Base-by-base conservation (phyloP, 2,329 filamentous ascomycete genomes). In the Teratosphaeria nubilosa region DNA sequence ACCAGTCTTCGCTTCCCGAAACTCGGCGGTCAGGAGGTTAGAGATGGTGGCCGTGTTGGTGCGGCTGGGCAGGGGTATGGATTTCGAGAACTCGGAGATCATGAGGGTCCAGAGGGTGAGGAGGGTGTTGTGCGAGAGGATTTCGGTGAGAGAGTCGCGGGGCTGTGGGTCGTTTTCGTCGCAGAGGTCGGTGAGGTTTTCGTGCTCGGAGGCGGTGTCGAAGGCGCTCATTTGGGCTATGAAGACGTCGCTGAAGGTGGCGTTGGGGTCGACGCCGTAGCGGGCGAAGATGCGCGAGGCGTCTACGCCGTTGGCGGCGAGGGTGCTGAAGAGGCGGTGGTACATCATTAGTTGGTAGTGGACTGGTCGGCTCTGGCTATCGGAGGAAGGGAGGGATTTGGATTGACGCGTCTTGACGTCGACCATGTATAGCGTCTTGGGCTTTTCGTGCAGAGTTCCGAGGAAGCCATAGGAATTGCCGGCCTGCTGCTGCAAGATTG, bases 271-370 rank as follows among this genome's bases (percentile, higher is more conserved):
- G 7, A 96, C 77, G 0, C 79, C 77, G 65, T 96, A 95, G 0
- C 91, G 85, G 6, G 78, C 71, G 59, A 92, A 85, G 0, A 97
- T 78, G 0, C 78, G 74, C 22, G 82, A 73, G 37, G 90, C 88
- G 58, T 90, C 82, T 0, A 96, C 79, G 7, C 81, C 80, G 54
- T 86, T 86, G 0, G 83, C 80, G 0, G 87, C 88, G 66, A 97
- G 83, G 2, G 85, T 80, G 10, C 85, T 83, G n/a, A 99, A 78
- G 56, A 97, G 84, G 27, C 86, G 85, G 64, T 92, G 91, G 69
- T 97, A 99, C 0, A 97, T 77, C 73, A 95, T 91, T 0, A 97
- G 78, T 70, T 99, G 94, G 60, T 96, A 86, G 65, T 86, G 84
- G 0, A 91, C 89, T 0, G 90, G 89, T 11, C 87, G 82, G 51